Evolutionary conservation across 805 yeast species (phyloP).

Genomic region (Wickerhamomyces bisporus): DNA sequence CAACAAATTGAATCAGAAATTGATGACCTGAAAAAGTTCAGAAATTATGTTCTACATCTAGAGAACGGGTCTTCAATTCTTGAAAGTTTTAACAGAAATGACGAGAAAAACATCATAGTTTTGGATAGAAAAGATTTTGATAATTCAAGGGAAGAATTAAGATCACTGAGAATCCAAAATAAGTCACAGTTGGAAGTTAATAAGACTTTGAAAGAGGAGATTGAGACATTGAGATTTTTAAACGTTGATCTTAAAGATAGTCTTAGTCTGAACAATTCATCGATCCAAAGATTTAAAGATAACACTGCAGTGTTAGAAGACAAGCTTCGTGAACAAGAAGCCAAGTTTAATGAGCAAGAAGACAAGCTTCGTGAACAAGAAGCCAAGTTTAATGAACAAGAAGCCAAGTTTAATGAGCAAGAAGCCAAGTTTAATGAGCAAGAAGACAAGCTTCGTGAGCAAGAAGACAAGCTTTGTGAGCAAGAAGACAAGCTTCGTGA

Average conservation of each 20-base stretch:
- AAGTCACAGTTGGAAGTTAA: background rate
- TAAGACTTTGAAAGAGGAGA: slow-evolving; percentile 3
- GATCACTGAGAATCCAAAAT: background rate
- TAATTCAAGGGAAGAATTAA: background rate
- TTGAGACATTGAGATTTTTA: slow-evolving; percentile 1
- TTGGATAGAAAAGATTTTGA: background rate
- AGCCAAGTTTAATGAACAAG: too few species aligned
- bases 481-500: too few species aligned
- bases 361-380: too few species aligned
- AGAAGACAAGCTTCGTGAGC: too few species aligned
- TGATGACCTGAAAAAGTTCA: slow-evolving; percentile 18
- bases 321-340: too few species aligned
- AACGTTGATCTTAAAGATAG: slow-evolving; percentile 9
- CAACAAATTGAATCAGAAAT: slow-evolving; percentile 16
- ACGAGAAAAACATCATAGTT: background rate
- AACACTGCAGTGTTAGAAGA: background rate
- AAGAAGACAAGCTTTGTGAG: too few species aligned
- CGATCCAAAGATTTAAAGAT: slow-evolving; percentile 11
- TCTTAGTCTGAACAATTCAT: slow-evolving; percentile 5
- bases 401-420: too few species aligned
- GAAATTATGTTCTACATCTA: slow-evolving; percentile 7
- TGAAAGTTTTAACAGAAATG: slow-evolving; percentile 1
- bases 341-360: background rate
- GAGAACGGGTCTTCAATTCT: slow-evolving; percentile 10
- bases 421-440: too few species aligned